Evolutionary conservation across 2,329 filamentous ascomycete genomes (phyloP).

Genomic region (Xylariaceae sp.): DNA sequence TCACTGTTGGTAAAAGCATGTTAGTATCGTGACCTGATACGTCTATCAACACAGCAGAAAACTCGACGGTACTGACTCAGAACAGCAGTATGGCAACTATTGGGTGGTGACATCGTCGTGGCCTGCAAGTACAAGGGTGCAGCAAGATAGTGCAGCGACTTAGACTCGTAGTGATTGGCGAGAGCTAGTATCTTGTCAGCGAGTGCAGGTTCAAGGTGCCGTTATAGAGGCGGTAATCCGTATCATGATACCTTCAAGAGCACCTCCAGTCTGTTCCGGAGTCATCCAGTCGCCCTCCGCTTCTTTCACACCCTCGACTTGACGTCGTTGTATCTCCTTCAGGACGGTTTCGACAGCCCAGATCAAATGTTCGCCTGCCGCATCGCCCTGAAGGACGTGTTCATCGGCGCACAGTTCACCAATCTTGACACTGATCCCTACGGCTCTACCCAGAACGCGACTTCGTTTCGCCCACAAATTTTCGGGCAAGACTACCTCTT

Average conservation of each 20-base stretch:
- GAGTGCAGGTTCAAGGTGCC: background rate
- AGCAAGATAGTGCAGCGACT: conserved; percentile 73
- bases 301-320: conserved; percentile 62
- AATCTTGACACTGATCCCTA: conserved; percentile 77
- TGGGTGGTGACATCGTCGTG: conserved; percentile 59
- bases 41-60: conserved; percentile 9
- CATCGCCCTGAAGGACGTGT: conserved; percentile 68
- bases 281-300: conserved; percentile 70
- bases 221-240: background rate
- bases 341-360: conserved; percentile 80
- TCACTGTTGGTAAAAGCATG: conserved; percentile 51
- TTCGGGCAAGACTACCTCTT: conserved; percentile 33
- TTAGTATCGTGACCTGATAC: conserved; percentile 8
- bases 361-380: conserved; percentile 70
- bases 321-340: conserved; percentile 67
- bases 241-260: conserved; percentile 57
- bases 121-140: conserved; percentile 85
- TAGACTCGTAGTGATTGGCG: conserved; percentile 70
- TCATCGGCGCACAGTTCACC: conserved; percentile 77
- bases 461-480: conserved; percentile 57
- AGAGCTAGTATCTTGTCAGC: conserved; percentile 51
- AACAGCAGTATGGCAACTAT: conserved; percentile 72
- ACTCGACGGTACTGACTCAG: conserved; percentile 54
- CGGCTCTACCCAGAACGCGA: conserved; percentile 66
- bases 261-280: conserved; percentile 66